These are phyloP conservation scores for Haberlea rhodopensis DNA, from an alignment of 257 asterid genomes.

Conservation along the genomic window DNA sequence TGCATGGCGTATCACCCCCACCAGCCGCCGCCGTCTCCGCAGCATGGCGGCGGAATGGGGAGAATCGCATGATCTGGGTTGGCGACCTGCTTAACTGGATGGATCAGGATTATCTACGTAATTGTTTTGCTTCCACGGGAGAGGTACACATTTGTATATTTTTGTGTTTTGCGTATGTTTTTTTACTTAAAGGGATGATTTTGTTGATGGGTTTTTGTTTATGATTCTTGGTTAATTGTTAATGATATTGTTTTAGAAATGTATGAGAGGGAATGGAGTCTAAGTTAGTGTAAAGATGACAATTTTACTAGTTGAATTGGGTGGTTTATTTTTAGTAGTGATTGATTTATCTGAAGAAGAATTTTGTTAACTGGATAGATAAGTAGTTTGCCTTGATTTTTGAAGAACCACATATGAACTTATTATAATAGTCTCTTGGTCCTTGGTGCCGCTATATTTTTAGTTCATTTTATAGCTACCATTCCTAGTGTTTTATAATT, in stretches of 20 bases:
- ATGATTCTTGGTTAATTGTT: not conserved
- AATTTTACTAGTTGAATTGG: slow-evolving; percentile 11
- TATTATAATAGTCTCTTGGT: no score
- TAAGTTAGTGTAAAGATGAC: slow-evolving; percentile 10
- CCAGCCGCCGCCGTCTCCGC: no score
- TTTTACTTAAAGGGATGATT: not conserved
- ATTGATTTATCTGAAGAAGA: not conserved
- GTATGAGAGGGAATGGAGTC: slow-evolving; percentile 13
- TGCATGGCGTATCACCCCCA: slow-evolving; percentile 67
- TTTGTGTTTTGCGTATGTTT: not conserved
- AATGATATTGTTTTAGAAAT: not conserved
- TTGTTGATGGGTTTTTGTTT: not conserved
- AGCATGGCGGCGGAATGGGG: slow-evolving; percentile 40
- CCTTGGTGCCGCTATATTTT: no score
- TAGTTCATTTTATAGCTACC: no score
- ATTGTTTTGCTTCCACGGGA: slow-evolving; percentile 87
- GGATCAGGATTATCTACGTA: slow-evolving; percentile 96
- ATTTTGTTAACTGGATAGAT: no score
- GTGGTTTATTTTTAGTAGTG: not conserved
- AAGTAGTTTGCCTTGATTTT: no score
- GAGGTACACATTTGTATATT: slow-evolving; percentile 46
- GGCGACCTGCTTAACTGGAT: slow-evolving; percentile 94
- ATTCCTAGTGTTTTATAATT: no score
- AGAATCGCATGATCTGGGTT: slow-evolving; percentile 91
- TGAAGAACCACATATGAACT: no score